Evolutionary conservation across 2,329 filamentous ascomycete genomes (phyloP).

Genomic region (Curvularia verruculosa): DNA sequence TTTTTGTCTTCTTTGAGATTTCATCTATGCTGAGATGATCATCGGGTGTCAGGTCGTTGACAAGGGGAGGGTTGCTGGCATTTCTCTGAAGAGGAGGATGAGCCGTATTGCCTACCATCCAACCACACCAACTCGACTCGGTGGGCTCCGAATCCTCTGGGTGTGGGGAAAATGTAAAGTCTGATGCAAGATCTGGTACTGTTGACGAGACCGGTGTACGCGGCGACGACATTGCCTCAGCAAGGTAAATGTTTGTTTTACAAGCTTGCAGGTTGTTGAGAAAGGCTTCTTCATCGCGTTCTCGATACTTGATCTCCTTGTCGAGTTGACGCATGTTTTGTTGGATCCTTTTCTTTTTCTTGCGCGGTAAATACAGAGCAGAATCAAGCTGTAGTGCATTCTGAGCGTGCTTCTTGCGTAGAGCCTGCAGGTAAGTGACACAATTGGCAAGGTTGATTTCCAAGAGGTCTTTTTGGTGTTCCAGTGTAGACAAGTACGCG

Average conservation of each 20-base stretch:
- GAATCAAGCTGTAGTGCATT: slow-evolving; percentile 29
- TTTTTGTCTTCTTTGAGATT: background rate
- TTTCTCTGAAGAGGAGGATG: slow-evolving; percentile 34
- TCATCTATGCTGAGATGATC: too few species aligned
- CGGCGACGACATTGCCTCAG: slow-evolving; percentile 27
- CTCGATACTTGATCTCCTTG: slow-evolving; percentile 41
- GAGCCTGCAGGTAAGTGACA: slow-evolving; percentile 38
- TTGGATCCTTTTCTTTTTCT: slow-evolving; percentile 41
- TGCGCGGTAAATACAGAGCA: slow-evolving; percentile 20
- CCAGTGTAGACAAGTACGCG: slow-evolving; percentile 20
- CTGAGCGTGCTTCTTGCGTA: slow-evolving; percentile 40
- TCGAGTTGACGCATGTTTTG: slow-evolving; percentile 37
- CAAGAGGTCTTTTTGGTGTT: slow-evolving; percentile 32
- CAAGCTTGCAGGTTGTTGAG: slow-evolving; percentile 43
- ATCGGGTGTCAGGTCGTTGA: slow-evolving; percentile 25
- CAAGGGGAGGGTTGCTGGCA: slow-evolving; percentile 15
- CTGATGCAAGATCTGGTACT: slow-evolving; percentile 20
- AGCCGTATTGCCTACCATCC: slow-evolving; percentile 32
- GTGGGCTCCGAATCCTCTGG: slow-evolving; percentile 25
- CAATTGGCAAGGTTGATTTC: slow-evolving; percentile 41
- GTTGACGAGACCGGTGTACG: slow-evolving; percentile 15
- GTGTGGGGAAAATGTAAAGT: slow-evolving; percentile 21
- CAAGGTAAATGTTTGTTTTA: slow-evolving; percentile 37
- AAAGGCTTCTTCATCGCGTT: slow-evolving; percentile 39
- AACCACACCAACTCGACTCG: slow-evolving; percentile 40